Conservation (phyloP, 495 filamentous ascomycete species). For the Lepraria neglecta region DNA sequence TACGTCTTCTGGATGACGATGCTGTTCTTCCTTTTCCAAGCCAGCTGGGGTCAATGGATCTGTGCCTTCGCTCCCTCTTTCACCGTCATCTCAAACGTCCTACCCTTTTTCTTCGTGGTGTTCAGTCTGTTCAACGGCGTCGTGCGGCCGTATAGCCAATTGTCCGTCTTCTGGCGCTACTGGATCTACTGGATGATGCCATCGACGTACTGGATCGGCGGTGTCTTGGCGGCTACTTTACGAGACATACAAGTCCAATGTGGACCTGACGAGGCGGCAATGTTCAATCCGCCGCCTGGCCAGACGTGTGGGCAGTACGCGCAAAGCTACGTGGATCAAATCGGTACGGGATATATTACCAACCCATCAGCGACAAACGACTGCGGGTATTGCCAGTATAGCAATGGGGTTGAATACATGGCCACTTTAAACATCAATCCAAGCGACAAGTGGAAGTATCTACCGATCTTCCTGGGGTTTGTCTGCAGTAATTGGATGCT, state of each 20-base stretch:
- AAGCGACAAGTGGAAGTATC: slow-evolving; percentile 63
- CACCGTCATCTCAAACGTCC: slow-evolving; percentile 69
- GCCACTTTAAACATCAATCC: slow-evolving; percentile 57
- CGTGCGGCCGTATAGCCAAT: slow-evolving; percentile 51
- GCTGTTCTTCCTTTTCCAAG: slow-evolving; percentile 73
- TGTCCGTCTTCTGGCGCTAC: slow-evolving; percentile 70
- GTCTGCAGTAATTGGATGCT: slow-evolving; percentile 70
- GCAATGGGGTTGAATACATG: slow-evolving; percentile 61
- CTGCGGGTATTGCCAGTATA: slow-evolving; percentile 74
- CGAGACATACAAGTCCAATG: slow-evolving; percentile 52
- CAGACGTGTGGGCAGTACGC: slow-evolving; percentile 59
- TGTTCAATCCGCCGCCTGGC: slow-evolving; percentile 58
- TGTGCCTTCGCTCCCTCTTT: slow-evolving; percentile 73
- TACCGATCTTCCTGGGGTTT: slow-evolving; percentile 74
- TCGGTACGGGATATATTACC: slow-evolving; percentile 53
- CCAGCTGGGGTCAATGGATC: slow-evolving; percentile 79
- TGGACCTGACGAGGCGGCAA: slow-evolving; percentile 52
- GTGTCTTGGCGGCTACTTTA: slow-evolving; percentile 59
- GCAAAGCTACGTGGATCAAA: slow-evolving; percentile 42
- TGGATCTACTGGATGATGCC: slow-evolving; percentile 74
- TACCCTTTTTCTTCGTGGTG: slow-evolving; percentile 77
- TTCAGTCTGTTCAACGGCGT: slow-evolving; percentile 72
- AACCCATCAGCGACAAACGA: slow-evolving; percentile 48
- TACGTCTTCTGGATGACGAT: slow-evolving; percentile 82
- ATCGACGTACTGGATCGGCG: slow-evolving; percentile 65